Percentiles rank a stretch among this genome's conserved stretches.
These are phyloP conservation scores for Phialophora macrospora DNA, from an alignment of 2,329 filamentous ascomycete genomes.

Conservation along the genomic window DNA sequence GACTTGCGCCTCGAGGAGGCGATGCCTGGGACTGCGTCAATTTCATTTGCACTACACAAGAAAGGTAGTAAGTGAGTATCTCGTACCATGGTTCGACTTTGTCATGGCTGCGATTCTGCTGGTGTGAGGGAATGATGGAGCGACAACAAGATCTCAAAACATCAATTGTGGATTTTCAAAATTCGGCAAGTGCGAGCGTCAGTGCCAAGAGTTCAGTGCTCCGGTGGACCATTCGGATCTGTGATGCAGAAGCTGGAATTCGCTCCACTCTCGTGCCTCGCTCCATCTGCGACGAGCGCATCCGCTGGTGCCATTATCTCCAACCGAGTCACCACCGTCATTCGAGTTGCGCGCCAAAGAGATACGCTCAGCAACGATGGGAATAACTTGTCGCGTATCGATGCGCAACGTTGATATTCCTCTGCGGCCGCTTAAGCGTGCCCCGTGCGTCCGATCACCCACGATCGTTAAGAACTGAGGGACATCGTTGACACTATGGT, in stretches of 20 bases:
- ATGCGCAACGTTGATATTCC: background rate
- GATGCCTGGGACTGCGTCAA: slow-evolving; percentile 41
- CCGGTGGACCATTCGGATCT: slow-evolving; percentile 3
- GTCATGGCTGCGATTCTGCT: slow-evolving; percentile 33
- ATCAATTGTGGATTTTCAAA: slow-evolving; percentile 21
- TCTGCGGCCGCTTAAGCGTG: background rate
- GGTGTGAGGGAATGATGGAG: slow-evolving; percentile 25
- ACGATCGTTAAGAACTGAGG: background rate
- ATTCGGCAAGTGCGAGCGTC: slow-evolving; percentile 16
- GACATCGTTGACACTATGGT: background rate
- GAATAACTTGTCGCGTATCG: background rate
- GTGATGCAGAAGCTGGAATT: background rate
- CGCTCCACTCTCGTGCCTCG: slow-evolving; percentile 5
- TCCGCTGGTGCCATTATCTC: too few relatives aligned
- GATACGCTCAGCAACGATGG: background rate
- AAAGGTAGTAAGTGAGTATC: background rate
- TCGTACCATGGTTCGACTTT: slow-evolving; percentile 34
- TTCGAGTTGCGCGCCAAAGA: background rate
- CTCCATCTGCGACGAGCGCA: background rate
- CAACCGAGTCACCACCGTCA: background rate
- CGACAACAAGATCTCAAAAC: slow-evolving; percentile 17
- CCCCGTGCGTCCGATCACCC: background rate
- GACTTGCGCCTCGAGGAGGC: slow-evolving; percentile 93
- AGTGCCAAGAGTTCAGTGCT: slow-evolving; percentile 28
- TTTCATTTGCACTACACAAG: background rate